A percentile compares a stretch with the other conserved stretches of the same genome.
phyloP scores from a whole-genome alignment of 2,329 filamentous ascomycete species.

The Xylariaceae sp. region DNA sequence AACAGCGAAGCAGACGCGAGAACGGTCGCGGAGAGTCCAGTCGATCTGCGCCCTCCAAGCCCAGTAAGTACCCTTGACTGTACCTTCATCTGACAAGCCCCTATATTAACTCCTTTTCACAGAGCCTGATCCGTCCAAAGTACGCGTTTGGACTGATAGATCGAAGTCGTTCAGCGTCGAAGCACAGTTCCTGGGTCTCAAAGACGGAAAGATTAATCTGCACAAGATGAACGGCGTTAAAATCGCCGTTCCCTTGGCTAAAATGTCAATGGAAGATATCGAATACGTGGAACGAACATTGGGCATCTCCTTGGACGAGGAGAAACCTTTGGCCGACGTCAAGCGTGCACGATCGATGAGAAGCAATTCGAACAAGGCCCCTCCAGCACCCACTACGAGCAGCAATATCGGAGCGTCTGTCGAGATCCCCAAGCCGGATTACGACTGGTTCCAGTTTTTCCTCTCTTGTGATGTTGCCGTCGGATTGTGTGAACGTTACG shows the following conservation, averaged over 20 bases:
- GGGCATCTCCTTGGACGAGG: conserved; percentile 86
- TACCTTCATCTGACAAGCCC: background rate
- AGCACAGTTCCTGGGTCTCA: conserved; percentile 88
- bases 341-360: conserved; percentile 48
- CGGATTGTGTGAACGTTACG: conserved; percentile 89
- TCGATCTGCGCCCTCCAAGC: conserved; percentile 54
- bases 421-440: conserved; percentile 62
- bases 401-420: conserved; percentile 56
- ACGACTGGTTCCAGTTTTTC: conserved; percentile 99
- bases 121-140: conserved; percentile 80
- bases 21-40: conserved; percentile 54
- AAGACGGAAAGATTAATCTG: conserved; percentile 93
- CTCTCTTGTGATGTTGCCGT: conserved; percentile 85
- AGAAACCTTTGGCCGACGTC: conserved; percentile 86
- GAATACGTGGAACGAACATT: conserved; percentile 88
- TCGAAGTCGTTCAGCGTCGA: conserved; percentile 96
- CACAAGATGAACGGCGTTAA: conserved; percentile 98
- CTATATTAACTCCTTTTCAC: conserved; percentile 19
- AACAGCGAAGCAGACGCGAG: conserved; percentile 68
- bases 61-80: conserved; percentile 56
- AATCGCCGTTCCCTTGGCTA: conserved; percentile 89
- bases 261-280: conserved; percentile 93
- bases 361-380: conserved; percentile 27
- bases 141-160: conserved; percentile 91
- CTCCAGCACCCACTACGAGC: conserved; percentile 34